A percentile compares a stretch with the other conserved stretches of the same genome.
Evolutionary conservation across 163 green algal genomes (phyloP).

Genomic region (Coccomyxa subellipsoidea): DNA sequence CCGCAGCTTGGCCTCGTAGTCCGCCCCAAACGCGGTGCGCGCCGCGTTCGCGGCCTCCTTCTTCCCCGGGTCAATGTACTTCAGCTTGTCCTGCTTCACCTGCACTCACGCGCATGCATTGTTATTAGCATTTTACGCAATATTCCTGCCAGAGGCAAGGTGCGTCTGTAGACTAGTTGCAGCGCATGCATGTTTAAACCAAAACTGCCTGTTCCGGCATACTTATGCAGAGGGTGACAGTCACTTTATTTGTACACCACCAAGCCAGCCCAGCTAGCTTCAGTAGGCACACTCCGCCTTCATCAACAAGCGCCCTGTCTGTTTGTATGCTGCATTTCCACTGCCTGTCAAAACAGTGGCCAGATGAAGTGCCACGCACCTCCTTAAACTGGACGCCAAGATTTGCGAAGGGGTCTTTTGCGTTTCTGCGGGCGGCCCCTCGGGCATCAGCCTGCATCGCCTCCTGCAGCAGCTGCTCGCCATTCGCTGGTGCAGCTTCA

Average conservation of each 20-base stretch:
- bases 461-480: slow-evolving; percentile 3
- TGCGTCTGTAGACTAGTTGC: background rate
- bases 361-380: background rate
- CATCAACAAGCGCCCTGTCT: background rate
- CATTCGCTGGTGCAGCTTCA: background rate
- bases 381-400: slow-evolving; percentile 7
- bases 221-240: background rate
- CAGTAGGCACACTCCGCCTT: background rate
- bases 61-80: slow-evolving; percentile 39
- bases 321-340: too few relatives aligned
- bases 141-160: too few relatives aligned
- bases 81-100: slow-evolving; percentile 50
- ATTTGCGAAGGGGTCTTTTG: background rate
- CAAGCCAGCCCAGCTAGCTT: background rate
- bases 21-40: slow-evolving; percentile 47
- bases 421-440: background rate
- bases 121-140: too few relatives aligned
- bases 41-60: slow-evolving; percentile 37
- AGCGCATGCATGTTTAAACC: background rate
- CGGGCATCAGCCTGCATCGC: slow-evolving; percentile 1
- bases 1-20: slow-evolving; percentile 55
- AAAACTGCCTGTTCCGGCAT: background rate
- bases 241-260: background rate
- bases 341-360: too few relatives aligned
- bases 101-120: too few relatives aligned